phyloP scores from a whole-genome alignment of 2,329 filamentous ascomycete species.

The Orbilia oligospora region DNA sequence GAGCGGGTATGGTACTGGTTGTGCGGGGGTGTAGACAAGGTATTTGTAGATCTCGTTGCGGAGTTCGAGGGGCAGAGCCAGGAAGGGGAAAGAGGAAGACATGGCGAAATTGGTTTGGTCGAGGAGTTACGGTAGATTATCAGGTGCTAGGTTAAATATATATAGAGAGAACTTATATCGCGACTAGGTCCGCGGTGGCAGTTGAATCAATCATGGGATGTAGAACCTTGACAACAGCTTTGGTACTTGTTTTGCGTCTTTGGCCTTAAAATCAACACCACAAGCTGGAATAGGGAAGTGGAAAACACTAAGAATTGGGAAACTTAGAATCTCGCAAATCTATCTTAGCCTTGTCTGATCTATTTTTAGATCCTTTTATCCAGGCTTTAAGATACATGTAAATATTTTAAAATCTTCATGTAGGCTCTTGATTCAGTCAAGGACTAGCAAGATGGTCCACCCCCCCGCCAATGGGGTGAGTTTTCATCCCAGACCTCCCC shows the following conservation, averaged over 20 bases:
- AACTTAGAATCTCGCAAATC: no score
- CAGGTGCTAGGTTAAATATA: neutral
- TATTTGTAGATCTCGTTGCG: constrained; percentile 46
- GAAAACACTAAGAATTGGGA: no score
- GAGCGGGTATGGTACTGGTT: neutral
- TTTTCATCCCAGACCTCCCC: neutral
- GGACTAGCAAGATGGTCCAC: no score
- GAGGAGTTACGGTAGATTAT: neutral
- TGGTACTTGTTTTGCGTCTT: constrained; percentile 3
- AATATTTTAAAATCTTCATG: constrained; percentile 1
- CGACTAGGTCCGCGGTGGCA: no score
- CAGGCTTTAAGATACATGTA: no score
- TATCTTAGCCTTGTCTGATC: no score
- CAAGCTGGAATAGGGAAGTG: neutral
- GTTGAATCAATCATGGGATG: no score
- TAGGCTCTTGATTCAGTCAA: no score
- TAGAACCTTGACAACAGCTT: no score
- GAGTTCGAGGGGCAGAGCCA: constrained; percentile 43
- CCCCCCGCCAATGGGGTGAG: no score
- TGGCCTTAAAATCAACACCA: no score
- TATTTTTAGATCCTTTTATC: no score
- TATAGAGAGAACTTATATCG: neutral
- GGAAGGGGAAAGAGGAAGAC: constrained; percentile 27
- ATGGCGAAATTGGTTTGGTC: neutral
- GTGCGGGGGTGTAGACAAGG: neutral